These are phyloP conservation scores for Gracilaria domingensis DNA, from an alignment of 23 red algal species.

Conservation along the genomic window DNA sequence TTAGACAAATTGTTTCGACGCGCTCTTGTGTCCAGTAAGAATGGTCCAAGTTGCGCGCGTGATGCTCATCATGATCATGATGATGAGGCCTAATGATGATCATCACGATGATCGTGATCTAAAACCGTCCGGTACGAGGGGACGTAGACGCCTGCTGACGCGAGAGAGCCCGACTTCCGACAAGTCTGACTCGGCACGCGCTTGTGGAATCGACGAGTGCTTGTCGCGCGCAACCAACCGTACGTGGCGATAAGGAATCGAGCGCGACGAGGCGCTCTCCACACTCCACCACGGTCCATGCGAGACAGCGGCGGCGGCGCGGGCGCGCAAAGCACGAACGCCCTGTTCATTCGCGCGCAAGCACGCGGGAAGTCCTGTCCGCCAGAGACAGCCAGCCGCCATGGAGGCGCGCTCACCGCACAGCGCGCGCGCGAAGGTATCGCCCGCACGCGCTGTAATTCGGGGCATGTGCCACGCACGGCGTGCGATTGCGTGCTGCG, in stretches of 20 bases:
- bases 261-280: too few species aligned
- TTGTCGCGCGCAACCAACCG: too few species aligned
- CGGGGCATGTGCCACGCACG: background rate
- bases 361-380: background rate
- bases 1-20: slow-evolving; percentile 1
- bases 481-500: background rate
- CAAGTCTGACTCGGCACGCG: too few species aligned
- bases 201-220: too few species aligned
- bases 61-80: background rate
- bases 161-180: background rate
- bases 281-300: too few species aligned
- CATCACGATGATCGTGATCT: too few species aligned
- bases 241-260: background rate
- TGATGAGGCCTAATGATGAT: too few species aligned
- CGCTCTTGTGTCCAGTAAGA: background rate
- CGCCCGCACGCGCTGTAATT: background rate
- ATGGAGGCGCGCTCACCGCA: background rate
- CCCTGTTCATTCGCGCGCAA: background rate
- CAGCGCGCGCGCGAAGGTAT: background rate
- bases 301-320: too few species aligned
- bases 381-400: too few species aligned
- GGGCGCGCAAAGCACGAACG: too few species aligned
- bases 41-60: background rate
- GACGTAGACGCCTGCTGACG: background rate
- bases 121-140: background rate